Evolutionary conservation across 106 monocot species (phyloP).

Genomic region (Dioscorea zingiberensis): DNA sequence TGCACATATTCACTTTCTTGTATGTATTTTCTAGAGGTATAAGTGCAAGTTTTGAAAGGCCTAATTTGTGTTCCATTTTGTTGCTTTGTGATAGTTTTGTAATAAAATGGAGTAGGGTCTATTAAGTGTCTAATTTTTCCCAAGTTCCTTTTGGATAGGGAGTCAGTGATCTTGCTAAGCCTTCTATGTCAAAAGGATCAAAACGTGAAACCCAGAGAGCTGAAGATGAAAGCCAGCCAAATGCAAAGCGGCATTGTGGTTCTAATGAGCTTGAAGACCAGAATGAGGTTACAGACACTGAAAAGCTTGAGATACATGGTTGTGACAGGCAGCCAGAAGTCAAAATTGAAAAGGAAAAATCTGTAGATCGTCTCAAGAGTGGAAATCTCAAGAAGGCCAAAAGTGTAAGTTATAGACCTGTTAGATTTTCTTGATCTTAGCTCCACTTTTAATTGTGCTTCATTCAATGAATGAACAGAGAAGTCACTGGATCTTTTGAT

Average conservation of each 20-base stretch:
- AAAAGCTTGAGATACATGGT: not conserved
- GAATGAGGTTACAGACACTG: constrained; percentile 1
- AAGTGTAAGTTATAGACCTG: constrained; percentile 20
- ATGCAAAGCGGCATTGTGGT: constrained; percentile 45
- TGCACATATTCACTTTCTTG: too few relatives aligned
- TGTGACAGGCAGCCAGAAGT: not conserved
- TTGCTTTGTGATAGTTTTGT: too few relatives aligned
- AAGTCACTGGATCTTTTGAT: too few relatives aligned
- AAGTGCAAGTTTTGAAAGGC: too few relatives aligned
- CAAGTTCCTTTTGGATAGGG: constrained; percentile 24
- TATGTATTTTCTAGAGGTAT: too few relatives aligned
- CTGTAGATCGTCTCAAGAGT: constrained; percentile 15
- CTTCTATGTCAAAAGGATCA: constrained; percentile 21
- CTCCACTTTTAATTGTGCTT: not conserved
- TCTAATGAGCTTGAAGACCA: constrained; percentile 5
- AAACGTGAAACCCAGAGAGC: constrained; percentile 19
- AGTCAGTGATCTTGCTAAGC: constrained; percentile 38
- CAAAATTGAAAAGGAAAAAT: constrained; percentile 7
- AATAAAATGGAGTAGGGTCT: too few relatives aligned
- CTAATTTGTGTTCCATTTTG: too few relatives aligned
- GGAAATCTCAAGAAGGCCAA: constrained; percentile 54
- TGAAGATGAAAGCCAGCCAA: constrained; percentile 32
- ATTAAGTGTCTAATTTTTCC: too few relatives aligned
- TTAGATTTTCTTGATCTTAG: not conserved
- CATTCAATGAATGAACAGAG: too few relatives aligned